phyloP scores from a whole-genome alignment of 305 asterid genomes.

The Plantago lanceolata region DNA sequence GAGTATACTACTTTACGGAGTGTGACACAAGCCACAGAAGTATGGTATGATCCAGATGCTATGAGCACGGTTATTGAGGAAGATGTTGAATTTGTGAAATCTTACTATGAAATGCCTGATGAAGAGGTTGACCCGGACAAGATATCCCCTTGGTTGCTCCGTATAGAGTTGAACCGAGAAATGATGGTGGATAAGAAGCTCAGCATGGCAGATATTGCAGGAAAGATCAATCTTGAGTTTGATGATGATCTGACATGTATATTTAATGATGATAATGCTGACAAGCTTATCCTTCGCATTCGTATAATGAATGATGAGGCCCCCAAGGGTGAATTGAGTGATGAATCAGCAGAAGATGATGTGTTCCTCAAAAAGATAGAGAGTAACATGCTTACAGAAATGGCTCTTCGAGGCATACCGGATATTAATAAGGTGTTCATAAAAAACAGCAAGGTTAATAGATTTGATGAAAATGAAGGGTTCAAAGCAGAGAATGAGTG shows the following conservation, averaged over 20 bases:
- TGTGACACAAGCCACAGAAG: conserved; percentile 96
- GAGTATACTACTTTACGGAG: conserved; percentile 93
- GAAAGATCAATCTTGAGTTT: conserved; percentile 81
- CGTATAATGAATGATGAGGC: conserved; percentile 99
- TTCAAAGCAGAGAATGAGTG: conserved; percentile 88
- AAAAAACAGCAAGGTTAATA: conserved; percentile 68
- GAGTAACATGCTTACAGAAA: conserved; percentile 98
- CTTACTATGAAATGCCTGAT: conserved; percentile 96
- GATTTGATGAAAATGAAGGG: conserved; percentile 75
- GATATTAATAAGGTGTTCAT: conserved; percentile 95
- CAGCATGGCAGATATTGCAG: conserved; percentile 98
- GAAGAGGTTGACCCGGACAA: conserved; percentile 94
- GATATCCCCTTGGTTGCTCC: conserved; percentile 98
- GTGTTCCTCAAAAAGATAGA: conserved; percentile 95
- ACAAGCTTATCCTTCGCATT: conserved; percentile 88
- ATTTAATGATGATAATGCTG: conserved; percentile 96
- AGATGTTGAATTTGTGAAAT: conserved; percentile 91
- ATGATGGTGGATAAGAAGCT: conserved; percentile 99
- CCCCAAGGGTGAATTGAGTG: conserved; percentile 79
- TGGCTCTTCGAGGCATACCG: conserved; percentile 98
- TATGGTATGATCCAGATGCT: conserved; percentile 98
- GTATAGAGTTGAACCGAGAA: conserved; percentile 88
- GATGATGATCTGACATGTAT: conserved; percentile 89
- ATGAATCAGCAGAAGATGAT: conserved; percentile 96
- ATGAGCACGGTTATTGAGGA: conserved; percentile 86